Percentiles rank a stretch among this genome's conserved stretches.
Conservation (phyloP, 2,329 filamentous ascomycete species). For the Colletotrichum incanum region DNA sequence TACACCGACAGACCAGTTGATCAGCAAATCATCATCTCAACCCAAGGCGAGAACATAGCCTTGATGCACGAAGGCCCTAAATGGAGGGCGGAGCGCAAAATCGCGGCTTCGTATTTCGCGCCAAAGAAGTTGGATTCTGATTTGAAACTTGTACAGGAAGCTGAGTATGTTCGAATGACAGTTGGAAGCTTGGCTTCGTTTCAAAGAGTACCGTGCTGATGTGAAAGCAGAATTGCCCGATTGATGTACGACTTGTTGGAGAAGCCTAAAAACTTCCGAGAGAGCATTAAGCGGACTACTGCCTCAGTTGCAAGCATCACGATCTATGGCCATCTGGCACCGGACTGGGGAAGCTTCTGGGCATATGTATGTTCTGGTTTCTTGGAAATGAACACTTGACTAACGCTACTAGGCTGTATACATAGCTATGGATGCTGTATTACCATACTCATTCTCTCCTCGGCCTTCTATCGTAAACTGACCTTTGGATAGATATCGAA, state of each 20-base stretch:
- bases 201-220: neutral
- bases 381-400: neutral
- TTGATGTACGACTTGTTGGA: constrained; percentile 28
- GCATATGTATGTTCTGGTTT: neutral
- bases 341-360: constrained; percentile 21
- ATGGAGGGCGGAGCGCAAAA: constrained; percentile 62
- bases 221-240: neutral
- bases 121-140: constrained; percentile 58
- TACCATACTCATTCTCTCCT: neutral
- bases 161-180: constrained; percentile 55
- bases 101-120: constrained; percentile 62
- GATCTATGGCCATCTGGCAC: constrained; percentile 25
- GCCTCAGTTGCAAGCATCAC: constrained; percentile 23
- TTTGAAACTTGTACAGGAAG: constrained; percentile 61
- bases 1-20: constrained; percentile 58
- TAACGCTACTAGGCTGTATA: constrained; percentile 20
- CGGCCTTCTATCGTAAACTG: too few relatives aligned
- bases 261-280: constrained; percentile 12
- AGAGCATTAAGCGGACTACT: constrained; percentile 21
- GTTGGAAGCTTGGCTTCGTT: neutral
- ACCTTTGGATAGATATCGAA: constrained; percentile 45
- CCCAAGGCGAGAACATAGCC: constrained; percentile 17
- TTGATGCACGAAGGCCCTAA: constrained; percentile 62
- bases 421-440: constrained; percentile 16
- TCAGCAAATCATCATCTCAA: neutral